Evolutionary conservation across 495 filamentous ascomycete species (phyloP).

Genomic region (Penicillium tannophilum): DNA sequence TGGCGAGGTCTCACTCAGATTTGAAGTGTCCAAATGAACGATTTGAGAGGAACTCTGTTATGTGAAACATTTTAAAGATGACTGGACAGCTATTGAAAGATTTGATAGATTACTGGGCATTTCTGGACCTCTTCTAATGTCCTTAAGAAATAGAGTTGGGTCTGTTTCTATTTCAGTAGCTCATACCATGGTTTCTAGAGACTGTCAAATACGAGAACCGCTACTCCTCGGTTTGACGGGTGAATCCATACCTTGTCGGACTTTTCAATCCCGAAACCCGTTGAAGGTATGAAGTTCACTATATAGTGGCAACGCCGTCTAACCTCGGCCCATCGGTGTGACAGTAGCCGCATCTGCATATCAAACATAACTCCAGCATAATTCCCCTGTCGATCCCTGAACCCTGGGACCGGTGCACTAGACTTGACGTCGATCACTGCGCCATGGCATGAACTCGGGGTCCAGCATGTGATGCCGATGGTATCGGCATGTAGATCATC

Average conservation of each 20-base stretch:
- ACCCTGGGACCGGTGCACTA: background rate
- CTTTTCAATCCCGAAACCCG: background rate
- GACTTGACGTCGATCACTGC: background rate
- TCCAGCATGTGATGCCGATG: slow-evolving; percentile 7
- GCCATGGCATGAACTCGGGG: background rate
- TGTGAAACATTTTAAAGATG: too few relatives aligned
- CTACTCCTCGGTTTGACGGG: too few relatives aligned
- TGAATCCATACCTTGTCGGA: background rate
- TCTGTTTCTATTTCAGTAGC: too few relatives aligned
- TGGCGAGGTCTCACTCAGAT: too few relatives aligned
- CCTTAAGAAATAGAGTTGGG: too few relatives aligned
- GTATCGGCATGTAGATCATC: background rate
- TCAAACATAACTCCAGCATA: background rate
- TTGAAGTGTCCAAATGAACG: too few relatives aligned
- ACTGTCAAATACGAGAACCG: too few relatives aligned
- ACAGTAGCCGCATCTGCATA: background rate
- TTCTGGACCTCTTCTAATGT: too few relatives aligned
- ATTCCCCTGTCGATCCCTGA: slow-evolving; percentile 3
- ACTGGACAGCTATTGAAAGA: too few relatives aligned
- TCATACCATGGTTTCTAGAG: too few relatives aligned
- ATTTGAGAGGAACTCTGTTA: too few relatives aligned
- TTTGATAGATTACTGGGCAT: too few relatives aligned
- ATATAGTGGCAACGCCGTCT: background rate
- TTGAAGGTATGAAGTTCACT: background rate
- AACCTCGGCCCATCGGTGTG: background rate